Evolutionary conservation across 2,329 filamentous ascomycete genomes (phyloP), one percentile per base, ranked within the genome.

Genomic region (Ophiocordyceps camponoti-rufipedis): DNA sequence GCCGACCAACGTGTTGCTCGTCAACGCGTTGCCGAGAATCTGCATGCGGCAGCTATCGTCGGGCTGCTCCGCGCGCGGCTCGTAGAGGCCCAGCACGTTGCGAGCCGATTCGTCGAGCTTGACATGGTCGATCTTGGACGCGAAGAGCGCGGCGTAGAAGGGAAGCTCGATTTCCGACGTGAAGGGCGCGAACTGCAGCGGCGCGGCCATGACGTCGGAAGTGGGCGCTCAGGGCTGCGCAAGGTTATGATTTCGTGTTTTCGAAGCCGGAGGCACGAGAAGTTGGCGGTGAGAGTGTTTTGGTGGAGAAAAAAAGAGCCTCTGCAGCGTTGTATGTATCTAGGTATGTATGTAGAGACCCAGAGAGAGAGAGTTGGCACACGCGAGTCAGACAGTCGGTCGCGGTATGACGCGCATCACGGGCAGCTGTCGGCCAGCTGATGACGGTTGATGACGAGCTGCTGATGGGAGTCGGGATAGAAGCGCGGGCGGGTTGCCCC

Each of bases 61-160:
- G 0, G 85, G 78, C 38, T 78, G 66, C 53, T 85, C 82, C 40
- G 78, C 69, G 41, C 82, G 82, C 52, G 91, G 78, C 63, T 95
- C 86, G 61, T 98, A 98, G 41, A 94, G 66, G 4, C 91, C 91
- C 29, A 94, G 71, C 3, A 96, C 74, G 48, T 82, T 80, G 41
- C 89, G 83, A 23, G 87, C 84, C 10, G 88, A 94, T 62, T 94
- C 89, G 66, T 95, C 85, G 44, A 98, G 84, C 65, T 88, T 94
- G 67, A 95, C 91, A 72, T 94, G 82, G 61, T 96, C 87, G 59
- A 98, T 86, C 66, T 98, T 98, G 52, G 82, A 83, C 6, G 82
- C 78, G 48, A 93, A 91, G n/a, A 98, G 75, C 5, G 86, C 81
- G 42, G 85, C 82, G 61, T 95, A 98, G 64, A 98, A 98, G 41